phyloP scores from a whole-genome alignment of 345 rosid genomes.

The Luvunga scandens region DNA sequence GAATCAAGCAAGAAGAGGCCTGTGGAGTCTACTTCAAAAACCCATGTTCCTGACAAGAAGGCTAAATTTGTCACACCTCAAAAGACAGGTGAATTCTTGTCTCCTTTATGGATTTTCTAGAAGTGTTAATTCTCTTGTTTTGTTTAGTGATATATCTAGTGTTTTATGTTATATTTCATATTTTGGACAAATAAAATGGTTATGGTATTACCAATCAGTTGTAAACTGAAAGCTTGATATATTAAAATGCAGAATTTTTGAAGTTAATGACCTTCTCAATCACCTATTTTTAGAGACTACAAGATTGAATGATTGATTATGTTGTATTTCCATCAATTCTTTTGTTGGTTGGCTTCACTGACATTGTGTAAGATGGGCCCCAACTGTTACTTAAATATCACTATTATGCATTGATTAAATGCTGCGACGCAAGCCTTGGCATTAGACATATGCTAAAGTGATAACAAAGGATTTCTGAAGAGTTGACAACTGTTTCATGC shows the following conservation, averaged over 20 bases:
- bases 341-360: neutral
- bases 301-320: neutral
- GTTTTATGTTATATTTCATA: neutral
- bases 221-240: neutral
- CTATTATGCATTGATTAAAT: too few species aligned
- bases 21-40: conserved; percentile 41
- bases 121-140: neutral
- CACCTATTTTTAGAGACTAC: neutral
- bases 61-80: conserved; percentile 66
- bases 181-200: neutral
- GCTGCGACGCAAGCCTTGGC: neutral
- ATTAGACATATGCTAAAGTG: neutral
- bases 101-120: neutral
- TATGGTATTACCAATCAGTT: neutral
- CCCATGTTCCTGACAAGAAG: conserved; percentile 56
- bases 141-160: neutral
- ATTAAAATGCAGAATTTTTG: neutral
- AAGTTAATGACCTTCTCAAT: neutral
- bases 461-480: neutral
- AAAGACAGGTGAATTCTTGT: conserved; percentile 55
- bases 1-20: conserved; percentile 68
- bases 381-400: neutral
- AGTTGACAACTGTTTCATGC: conserved; percentile 7
- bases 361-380: neutral
- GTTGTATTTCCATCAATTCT: neutral